These are phyloP conservation scores for Zygoascus biomembranicola DNA, from an alignment of 805 yeast genomes.

Conservation along the genomic window DNA sequence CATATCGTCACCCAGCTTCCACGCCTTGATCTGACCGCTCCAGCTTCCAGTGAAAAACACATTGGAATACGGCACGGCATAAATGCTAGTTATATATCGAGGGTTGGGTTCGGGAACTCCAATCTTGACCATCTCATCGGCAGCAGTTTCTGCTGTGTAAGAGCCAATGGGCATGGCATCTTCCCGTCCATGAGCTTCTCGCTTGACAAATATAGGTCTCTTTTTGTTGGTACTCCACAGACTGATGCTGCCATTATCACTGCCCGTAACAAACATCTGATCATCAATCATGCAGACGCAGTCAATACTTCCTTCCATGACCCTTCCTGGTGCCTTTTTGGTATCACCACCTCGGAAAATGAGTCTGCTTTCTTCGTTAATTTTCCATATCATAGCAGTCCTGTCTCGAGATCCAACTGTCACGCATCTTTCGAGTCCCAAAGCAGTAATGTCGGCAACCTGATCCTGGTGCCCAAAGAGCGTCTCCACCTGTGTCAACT, in stretches of 20 bases:
- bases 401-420: slow-evolving; percentile 94
- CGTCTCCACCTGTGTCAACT: slow-evolving; percentile 81
- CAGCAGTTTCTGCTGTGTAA: slow-evolving; percentile 43
- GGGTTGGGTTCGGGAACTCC: slow-evolving; percentile 65
- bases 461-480: slow-evolving; percentile 93
- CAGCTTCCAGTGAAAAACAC: slow-evolving; percentile 83
- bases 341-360: slow-evolving; percentile 88
- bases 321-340: slow-evolving; percentile 34
- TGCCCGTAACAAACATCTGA: slow-evolving; percentile 86
- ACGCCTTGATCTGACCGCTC: slow-evolving; percentile 67
- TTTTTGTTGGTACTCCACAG: slow-evolving; percentile 88
- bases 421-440: slow-evolving; percentile 84
- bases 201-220: slow-evolving; percentile 65
- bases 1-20: slow-evolving; percentile 64
- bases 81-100: slow-evolving; percentile 73
- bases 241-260: slow-evolving; percentile 86
- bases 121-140: slow-evolving; percentile 15
- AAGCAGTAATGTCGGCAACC: slow-evolving; percentile 72
- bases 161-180: slow-evolving; percentile 40
- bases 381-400: slow-evolving; percentile 94
- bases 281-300: slow-evolving; percentile 88
- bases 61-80: slow-evolving; percentile 79
- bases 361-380: slow-evolving; percentile 87
- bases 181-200: slow-evolving; percentile 70
- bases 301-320: slow-evolving; percentile 78